phyloP scores from a whole-genome alignment of 2,329 filamentous ascomycete species.

The Diaporthe vexans region DNA sequence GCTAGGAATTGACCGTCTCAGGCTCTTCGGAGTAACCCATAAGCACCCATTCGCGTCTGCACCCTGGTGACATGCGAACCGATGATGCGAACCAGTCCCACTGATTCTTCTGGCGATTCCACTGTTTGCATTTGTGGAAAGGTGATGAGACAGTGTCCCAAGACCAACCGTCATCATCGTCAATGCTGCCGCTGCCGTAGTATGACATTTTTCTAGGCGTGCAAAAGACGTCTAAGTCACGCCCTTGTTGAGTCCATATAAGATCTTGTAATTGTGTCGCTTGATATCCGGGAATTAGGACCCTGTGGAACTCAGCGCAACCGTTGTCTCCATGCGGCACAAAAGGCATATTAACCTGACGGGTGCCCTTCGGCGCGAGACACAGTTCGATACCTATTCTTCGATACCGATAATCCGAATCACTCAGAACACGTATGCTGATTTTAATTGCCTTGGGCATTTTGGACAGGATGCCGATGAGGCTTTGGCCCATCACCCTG shows the following conservation, averaged over 20 bases:
- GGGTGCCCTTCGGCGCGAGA: too few species aligned
- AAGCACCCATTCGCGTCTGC: neutral
- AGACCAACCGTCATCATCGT: neutral
- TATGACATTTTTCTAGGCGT: too few species aligned
- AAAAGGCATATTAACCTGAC: too few species aligned
- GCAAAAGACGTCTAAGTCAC: neutral
- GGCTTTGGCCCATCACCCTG: neutral
- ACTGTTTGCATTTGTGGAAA: neutral
- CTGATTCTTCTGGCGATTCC: neutral
- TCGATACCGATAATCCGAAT: too few species aligned
- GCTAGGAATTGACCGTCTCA: neutral
- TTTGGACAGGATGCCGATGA: neutral
- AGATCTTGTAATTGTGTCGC: neutral
- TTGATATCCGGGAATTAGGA: neutral
- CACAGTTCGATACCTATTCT: too few species aligned
- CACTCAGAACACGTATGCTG: too few species aligned
- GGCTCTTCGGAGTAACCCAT: neutral
- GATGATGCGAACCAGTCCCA: neutral
- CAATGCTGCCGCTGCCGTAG: too few species aligned
- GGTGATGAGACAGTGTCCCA: rapidly evolving
- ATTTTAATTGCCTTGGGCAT: neutral
- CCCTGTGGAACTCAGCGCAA: neutral
- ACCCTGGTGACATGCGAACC: rapidly evolving
- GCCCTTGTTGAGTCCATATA: neutral
- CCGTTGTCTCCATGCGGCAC: too few species aligned